phyloP scores from a whole-genome alignment of 73 alveolate species.

The Strombidium stylifer region DNA sequence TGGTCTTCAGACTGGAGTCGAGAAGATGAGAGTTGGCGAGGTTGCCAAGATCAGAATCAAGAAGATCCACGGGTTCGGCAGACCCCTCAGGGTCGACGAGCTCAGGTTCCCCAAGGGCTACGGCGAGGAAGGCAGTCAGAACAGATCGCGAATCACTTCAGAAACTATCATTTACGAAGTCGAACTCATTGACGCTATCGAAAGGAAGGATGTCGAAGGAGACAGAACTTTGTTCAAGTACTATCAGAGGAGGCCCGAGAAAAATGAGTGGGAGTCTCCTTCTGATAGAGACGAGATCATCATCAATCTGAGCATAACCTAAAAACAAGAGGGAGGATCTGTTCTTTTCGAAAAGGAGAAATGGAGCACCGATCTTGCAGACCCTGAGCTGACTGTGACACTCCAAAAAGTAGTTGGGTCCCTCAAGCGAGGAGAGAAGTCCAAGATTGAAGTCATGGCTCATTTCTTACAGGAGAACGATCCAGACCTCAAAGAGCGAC shows the following conservation, averaged over 20 bases:
- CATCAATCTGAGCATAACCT: constrained; percentile 23
- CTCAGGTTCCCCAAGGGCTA: constrained; percentile 52
- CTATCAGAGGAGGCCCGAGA: background rate
- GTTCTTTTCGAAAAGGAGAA: background rate
- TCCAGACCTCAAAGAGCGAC: background rate
- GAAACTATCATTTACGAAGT: constrained; percentile 60
- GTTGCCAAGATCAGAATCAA: constrained; percentile 45
- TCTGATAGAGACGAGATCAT: constrained; percentile 48
- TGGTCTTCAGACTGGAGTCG: constrained; percentile 45
- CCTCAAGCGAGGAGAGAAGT: constrained; percentile 24
- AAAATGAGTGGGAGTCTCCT: constrained; percentile 39
- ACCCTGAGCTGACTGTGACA: constrained; percentile 12
- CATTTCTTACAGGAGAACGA: constrained; percentile 14
- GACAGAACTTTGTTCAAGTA: constrained; percentile 35
- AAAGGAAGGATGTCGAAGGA: constrained; percentile 38
- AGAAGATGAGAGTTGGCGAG: constrained; percentile 56
- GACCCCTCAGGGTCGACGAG: constrained; percentile 24
- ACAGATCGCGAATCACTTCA: constrained; percentile 18
- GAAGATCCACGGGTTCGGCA: constrained; percentile 49
- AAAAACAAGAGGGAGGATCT: background rate
- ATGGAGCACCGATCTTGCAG: constrained; percentile 10
- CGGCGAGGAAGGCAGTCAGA: constrained; percentile 46
- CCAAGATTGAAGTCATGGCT: background rate
- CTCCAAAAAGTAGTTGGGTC: constrained; percentile 24
- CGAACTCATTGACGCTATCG: constrained; percentile 41